These are phyloP conservation scores for Coniosporium apollinis DNA, from an alignment of 495 filamentous ascomycete species.

Conservation along the genomic window DNA sequence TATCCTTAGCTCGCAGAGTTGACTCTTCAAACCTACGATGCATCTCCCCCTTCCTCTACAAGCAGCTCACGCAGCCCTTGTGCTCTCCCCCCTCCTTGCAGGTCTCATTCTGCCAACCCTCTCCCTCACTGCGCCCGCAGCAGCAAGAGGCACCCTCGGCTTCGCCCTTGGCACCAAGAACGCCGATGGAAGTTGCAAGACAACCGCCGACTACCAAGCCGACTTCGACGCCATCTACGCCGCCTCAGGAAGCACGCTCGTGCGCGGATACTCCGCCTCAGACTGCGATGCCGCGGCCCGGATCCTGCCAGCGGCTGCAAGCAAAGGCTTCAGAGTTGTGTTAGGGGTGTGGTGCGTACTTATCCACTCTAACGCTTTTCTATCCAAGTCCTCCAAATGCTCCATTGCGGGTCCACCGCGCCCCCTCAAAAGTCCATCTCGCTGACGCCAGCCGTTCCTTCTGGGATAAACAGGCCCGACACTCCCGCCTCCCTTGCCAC, in stretches of 20 bases:
- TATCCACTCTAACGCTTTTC: not conserved
- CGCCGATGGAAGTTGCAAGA: slow-evolving; percentile 46
- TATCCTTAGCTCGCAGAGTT: too few species aligned
- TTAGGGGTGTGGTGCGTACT: slow-evolving; percentile 53
- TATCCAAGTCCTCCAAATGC: not conserved
- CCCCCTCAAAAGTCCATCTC: too few species aligned
- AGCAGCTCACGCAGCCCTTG: too few species aligned
- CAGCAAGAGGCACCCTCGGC: slow-evolving; percentile 26
- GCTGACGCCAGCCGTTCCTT: slow-evolving; percentile 3
- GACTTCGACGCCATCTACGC: slow-evolving; percentile 47
- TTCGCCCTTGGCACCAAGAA: slow-evolving; percentile 39
- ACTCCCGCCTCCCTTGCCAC: slow-evolving; percentile 43
- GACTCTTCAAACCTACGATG: too few species aligned
- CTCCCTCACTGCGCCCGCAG: too few species aligned
- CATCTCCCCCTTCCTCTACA: too few species aligned
- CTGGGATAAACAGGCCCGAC: slow-evolving; percentile 52
- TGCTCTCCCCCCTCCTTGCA: too few species aligned
- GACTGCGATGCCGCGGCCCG: slow-evolving; percentile 51
- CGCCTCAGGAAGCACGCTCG: slow-evolving; percentile 30
- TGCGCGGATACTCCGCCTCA: slow-evolving; percentile 52
- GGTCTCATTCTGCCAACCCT: too few species aligned
- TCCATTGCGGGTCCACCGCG: too few species aligned
- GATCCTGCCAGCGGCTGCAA: slow-evolving; percentile 55
- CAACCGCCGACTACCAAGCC: slow-evolving; percentile 40
- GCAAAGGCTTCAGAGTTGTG: slow-evolving; percentile 55